Base-by-base conservation (phyloP, 192 early-diverging fungal genomes). In the Anaeromyces robustus region DNA sequence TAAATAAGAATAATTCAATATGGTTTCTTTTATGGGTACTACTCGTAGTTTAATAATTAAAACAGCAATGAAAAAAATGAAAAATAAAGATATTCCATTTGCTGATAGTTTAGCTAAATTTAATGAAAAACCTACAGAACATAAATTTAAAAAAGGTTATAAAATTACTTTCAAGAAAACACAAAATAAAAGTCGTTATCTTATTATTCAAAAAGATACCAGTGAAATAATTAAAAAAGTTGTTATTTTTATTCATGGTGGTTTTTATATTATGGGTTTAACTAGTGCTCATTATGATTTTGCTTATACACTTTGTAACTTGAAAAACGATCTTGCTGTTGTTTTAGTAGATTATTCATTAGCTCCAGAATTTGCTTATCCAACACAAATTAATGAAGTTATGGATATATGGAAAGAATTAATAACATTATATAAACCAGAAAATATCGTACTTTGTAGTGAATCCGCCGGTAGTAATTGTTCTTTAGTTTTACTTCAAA, bases 381-480 rank as follows among this genome's bases (percentile, higher is more conserved):
- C 43, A 52, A 52, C 43, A 13, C 43, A 52, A 52, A 4, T 52
- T 4, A 52, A 52, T 13, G 18, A 52, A 22, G 43, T 19, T 22
- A 22, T 13, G 5, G 43, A 52, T 6, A 19, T 52, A 22, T 52
- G 43, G 43, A 52, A 52, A 22, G 43, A 52, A 22, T 22, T 52
- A 22, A 52, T 19, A 2, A 52, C 0, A 22, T 3, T 4, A 22
- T 18, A 4, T 19, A 80, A 90, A 22, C 84, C 89, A 37, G 80
- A 83, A 26, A 81, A 89, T n/a, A 83, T 90, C 43, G 79, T 80
- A 28, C 82, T 89, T 78, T 79, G 82, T 43, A 87, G 90, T 29
- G 87, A 90, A 59, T 83, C 83, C 30, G 89, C 90, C n/a, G 89
- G 88, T 30, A 88, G 78, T 30, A 86, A 83, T 34, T 80, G 93